These are phyloP conservation scores for Atkinsonella hypoxylon DNA, from an alignment of 2,329 filamentous ascomycete species.

Conservation along the genomic window DNA sequence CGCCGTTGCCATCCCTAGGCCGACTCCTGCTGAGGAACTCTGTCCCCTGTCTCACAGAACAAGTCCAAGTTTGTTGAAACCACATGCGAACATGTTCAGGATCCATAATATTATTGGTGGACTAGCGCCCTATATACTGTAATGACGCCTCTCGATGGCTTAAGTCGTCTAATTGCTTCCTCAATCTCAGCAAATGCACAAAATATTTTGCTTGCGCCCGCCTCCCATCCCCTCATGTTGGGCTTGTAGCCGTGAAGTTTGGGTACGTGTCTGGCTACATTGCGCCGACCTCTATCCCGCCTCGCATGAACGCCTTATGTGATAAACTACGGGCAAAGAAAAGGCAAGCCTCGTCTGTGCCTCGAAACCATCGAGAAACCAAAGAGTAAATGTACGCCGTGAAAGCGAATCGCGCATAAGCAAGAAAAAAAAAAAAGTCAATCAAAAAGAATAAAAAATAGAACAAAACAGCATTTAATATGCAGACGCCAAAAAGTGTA, in stretches of 20 bases:
- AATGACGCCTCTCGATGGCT: background rate
- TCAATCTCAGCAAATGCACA: slow-evolving; percentile 5
- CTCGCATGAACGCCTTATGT: slow-evolving; percentile 4
- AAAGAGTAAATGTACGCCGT: background rate
- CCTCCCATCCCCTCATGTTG: background rate
- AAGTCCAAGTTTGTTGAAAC: too few species aligned
- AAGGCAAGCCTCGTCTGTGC: background rate
- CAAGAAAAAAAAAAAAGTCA: background rate
- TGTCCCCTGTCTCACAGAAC: too few species aligned
- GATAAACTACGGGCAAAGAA: slow-evolving; percentile 2
- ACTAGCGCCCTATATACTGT: slow-evolving; percentile 3
- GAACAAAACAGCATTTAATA: slow-evolving; percentile 1
- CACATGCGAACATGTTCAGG: too few species aligned
- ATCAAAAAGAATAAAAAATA: background rate
- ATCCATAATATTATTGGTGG: background rate
- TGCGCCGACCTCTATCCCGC: background rate
- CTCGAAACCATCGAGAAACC: background rate
- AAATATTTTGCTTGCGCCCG: background rate
- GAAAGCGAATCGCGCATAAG: background rate
- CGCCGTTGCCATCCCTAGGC: too few species aligned
- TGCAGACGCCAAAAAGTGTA: slow-evolving; percentile 10
- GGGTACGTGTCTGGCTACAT: background rate
- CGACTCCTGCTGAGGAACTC: too few species aligned
- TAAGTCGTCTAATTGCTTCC: background rate
- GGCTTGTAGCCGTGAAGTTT: slow-evolving; percentile 2